phyloP scores from a whole-genome alignment of 345 rosid species.

The Cochlearia excelsa region DNA sequence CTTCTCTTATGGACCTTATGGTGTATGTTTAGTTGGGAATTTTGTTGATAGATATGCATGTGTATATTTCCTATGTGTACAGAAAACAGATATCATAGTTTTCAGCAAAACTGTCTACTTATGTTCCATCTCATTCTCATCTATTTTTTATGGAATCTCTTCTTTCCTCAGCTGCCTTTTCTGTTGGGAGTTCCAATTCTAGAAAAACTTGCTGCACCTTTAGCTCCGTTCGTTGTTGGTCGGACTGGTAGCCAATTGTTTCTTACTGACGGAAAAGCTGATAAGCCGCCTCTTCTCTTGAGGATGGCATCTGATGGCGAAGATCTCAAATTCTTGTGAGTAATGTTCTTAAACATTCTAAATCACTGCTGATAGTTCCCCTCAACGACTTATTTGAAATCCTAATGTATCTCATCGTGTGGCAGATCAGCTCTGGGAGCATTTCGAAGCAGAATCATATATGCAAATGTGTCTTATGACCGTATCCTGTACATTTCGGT shows the following conservation, averaged over 20 bases:
- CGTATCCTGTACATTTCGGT: constrained; percentile 60
- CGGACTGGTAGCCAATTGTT: constrained; percentile 86
- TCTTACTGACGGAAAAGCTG: constrained; percentile 78
- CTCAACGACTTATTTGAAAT: constrained; percentile 14
- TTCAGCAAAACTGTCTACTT: not conserved
- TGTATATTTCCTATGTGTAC: constrained; percentile 3
- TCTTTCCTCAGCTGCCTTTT: constrained; percentile 72
- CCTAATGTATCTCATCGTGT: constrained; percentile 8
- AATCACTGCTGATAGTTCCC: not conserved
- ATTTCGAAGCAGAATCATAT: constrained; percentile 61
- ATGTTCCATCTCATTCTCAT: constrained; percentile 12
- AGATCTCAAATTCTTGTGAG: constrained; percentile 76
- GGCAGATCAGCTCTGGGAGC: constrained; percentile 79
- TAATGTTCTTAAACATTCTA: constrained; percentile 13
- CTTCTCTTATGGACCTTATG: not conserved
- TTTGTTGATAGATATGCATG: not conserved
- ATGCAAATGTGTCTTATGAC: constrained; percentile 96
- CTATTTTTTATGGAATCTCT: not conserved
- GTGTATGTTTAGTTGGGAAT: no score
- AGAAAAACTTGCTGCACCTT: constrained; percentile 82
- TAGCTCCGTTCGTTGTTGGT: constrained; percentile 75
- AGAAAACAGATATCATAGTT: not conserved
- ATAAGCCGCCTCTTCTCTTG: constrained; percentile 83
- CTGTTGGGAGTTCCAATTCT: constrained; percentile 80
- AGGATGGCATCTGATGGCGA: constrained; percentile 85